These are phyloP conservation scores for Ceratocystis colombiana DNA, from an alignment of 2,329 filamentous ascomycete genomes.

Conservation along the genomic window DNA sequence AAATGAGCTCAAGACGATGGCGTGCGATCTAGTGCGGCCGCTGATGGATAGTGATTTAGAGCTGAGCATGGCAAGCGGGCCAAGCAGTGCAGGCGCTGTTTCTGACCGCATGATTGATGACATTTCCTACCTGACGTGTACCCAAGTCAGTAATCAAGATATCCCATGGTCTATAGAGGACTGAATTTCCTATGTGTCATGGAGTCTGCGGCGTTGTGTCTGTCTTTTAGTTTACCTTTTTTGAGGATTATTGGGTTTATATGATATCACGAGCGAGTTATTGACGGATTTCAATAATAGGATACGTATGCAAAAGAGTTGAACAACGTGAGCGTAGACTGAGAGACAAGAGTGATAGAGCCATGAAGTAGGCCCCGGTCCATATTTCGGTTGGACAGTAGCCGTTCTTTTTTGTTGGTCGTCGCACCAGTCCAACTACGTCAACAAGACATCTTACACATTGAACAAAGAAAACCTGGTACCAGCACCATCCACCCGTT, in stretches of 20 bases:
- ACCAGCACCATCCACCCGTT: no score
- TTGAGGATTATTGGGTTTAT: constrained; percentile 21
- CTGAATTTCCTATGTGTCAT: not conserved
- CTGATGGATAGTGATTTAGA: constrained; percentile 79
- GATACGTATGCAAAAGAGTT: not conserved
- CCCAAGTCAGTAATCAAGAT: constrained; percentile 40
- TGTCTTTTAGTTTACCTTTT: constrained; percentile 20
- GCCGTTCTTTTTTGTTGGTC: not conserved
- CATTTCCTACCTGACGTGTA: constrained; percentile 45
- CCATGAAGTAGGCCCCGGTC: not conserved
- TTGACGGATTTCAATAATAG: not conserved
- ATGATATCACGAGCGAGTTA: constrained; percentile 21
- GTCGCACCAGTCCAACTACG: constrained; percentile 1
- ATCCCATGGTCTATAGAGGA: constrained; percentile 41
- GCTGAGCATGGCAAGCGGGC: constrained; percentile 51
- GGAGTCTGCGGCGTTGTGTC: not conserved
- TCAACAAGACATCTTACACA: not conserved
- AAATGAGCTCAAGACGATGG: constrained; percentile 78
- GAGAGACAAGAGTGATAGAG: no score
- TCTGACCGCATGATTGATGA: constrained; percentile 35
- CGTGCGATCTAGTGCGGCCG: constrained; percentile 70
- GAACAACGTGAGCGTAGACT: no score
- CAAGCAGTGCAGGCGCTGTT: constrained; percentile 29
- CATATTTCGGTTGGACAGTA: constrained; percentile 2
- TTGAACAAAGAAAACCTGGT: not conserved